phyloP scores from a whole-genome alignment of 139 green algal species.

The Micractinium sp. region DNA sequence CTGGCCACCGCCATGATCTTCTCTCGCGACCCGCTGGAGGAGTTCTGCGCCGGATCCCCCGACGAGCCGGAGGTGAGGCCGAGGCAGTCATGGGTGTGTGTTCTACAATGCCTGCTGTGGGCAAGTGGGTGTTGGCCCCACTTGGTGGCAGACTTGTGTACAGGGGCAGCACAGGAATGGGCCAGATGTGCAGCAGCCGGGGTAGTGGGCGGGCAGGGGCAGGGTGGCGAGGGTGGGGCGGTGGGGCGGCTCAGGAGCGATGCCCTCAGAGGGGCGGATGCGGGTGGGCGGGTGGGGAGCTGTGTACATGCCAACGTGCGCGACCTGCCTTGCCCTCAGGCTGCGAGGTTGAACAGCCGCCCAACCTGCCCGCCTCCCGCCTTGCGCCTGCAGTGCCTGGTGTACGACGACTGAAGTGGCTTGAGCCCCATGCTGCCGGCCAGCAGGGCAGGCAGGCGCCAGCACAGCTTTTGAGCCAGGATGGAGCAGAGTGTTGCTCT shows the following conservation, averaged over 20 bases:
- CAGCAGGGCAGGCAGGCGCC: too few species aligned
- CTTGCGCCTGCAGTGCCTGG: not conserved
- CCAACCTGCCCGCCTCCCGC: not conserved
- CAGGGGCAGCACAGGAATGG: too few species aligned
- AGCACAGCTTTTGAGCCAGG: too few species aligned
- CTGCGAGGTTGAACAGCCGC: not conserved
- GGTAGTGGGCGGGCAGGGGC: too few species aligned
- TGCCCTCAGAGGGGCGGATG: not conserved
- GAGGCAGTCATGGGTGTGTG: too few species aligned
- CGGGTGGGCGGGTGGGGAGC: not conserved
- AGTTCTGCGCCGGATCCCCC: constrained; percentile 28
- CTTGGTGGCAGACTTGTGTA: too few species aligned
- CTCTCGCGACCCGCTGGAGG: constrained; percentile 2
- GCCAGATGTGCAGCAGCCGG: too few species aligned
- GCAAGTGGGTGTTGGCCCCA: too few species aligned
- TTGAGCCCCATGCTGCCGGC: not conserved
- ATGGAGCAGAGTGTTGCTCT: too few species aligned
- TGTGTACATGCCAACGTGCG: too few species aligned
- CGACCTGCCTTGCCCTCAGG: not conserved
- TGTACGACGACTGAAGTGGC: constrained; percentile 17
- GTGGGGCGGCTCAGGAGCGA: not conserved
- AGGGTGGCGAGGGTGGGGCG: too few species aligned
- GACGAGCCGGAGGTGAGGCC: not conserved
- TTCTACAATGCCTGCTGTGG: too few species aligned
- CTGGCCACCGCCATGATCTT: constrained; percentile 17